Base-by-base conservation (phyloP, 2,329 filamentous ascomycete genomes). In the Fusarium torulosum region DNA sequence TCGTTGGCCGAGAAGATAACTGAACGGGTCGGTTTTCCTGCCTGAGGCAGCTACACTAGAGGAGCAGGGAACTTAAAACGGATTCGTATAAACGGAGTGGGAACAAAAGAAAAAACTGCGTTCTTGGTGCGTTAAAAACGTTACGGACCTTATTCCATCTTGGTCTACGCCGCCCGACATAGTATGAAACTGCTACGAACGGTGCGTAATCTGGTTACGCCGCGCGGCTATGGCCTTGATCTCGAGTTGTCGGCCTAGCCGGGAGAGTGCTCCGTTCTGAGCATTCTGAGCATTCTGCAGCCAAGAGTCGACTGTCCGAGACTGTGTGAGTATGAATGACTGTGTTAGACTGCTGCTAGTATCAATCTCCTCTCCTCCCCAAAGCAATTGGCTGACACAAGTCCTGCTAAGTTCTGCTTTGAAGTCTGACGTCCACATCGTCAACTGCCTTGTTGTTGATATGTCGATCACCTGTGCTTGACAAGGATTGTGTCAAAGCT, bases 121-220 rank as follows among this genome's bases (percentile, higher is more conserved):
- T 66, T 23, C 55, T 60, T 52, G 27, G 42, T 69, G 53, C 59
- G 58, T 55, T 52, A 45, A 62, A 71, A 72, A 65, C 66, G 62
- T 55, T 53, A 25, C 51, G 51, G 60, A 59, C 55, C 58, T 67
- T 46, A 51, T 58, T 57, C 54, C 49, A 37, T 51, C 59, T 49
- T 58, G 44, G 47, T 53, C 52, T 41, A 59, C 53, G 57, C 61
- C 53, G 54, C 52, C 59, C 35, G 21, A 45, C 61, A 72, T 64
- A 71, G 67, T 72, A 69, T 52, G 50, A 55, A 64, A 72, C 61
- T 62, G 69, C 60, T 41, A 25, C 46, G 46, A 27, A 51, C 49
- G 47, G 53, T 59, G 52, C 68, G 43, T 53, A 37, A 37, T 37
- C 35, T 37, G 17, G n/a, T 10, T 19, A 42, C 61, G 50, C 67